phyloP scores from a whole-genome alignment of 768 basidiomycete species.

The Phlebiopsis gigantea region DNA sequence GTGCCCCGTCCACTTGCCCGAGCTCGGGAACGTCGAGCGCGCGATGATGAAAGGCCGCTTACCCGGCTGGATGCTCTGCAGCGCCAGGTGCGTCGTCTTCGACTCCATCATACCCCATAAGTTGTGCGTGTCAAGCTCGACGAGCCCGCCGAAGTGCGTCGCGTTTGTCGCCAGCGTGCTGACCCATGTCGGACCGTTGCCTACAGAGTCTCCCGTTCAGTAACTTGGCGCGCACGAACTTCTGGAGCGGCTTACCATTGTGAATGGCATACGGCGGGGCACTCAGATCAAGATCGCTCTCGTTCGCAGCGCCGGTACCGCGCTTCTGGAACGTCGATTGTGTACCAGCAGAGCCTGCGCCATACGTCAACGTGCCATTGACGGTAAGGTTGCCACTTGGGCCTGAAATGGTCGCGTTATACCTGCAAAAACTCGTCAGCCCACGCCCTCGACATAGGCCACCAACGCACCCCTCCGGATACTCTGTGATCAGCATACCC shows the following conservation, averaged over 20 bases:
- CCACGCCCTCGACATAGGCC: background rate
- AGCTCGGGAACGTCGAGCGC: slow-evolving; percentile 63
- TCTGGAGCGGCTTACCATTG: slow-evolving; percentile 42
- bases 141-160: slow-evolving; percentile 56
- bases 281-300: slow-evolving; percentile 46
- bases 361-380: slow-evolving; percentile 56
- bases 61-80: slow-evolving; percentile 47
- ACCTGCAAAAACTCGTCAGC: slow-evolving; percentile 32
- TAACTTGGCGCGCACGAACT: background rate
- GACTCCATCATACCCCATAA: slow-evolving; percentile 71
- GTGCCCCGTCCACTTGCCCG: slow-evolving; percentile 68
- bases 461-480: slow-evolving; percentile 58
- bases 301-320: slow-evolving; percentile 44
- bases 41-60: slow-evolving; percentile 68
- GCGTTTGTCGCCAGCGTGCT: slow-evolving; percentile 70
- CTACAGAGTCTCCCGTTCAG: slow-evolving; percentile 26
- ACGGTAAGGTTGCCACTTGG: slow-evolving; percentile 73
- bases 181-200: slow-evolving; percentile 42
- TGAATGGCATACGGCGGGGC: slow-evolving; percentile 65
- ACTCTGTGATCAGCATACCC: slow-evolving; percentile 47
- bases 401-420: slow-evolving; percentile 55
- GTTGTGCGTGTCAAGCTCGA: slow-evolving; percentile 67
- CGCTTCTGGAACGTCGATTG: slow-evolving; percentile 31
- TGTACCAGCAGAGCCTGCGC: slow-evolving; percentile 11
- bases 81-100: slow-evolving; percentile 54